Base-by-base conservation (phyloP, 1,284 basidiomycete genomes). In the Leccinum subfulvum region DNA sequence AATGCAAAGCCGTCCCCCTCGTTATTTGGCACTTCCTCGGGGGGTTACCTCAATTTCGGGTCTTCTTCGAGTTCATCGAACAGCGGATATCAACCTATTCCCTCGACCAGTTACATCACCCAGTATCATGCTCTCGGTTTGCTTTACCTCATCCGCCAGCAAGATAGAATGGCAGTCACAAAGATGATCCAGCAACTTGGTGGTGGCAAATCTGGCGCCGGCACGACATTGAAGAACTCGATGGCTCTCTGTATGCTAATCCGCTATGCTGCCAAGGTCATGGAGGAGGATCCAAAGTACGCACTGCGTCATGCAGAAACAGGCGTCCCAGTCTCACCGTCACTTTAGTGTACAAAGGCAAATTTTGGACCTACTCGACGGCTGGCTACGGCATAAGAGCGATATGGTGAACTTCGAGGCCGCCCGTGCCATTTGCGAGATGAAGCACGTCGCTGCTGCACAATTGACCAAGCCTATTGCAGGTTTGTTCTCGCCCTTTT, bases 351-450 rank as follows among this genome's bases (percentile, higher is more conserved):
- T 95, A 51, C 94, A 96, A 78, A 89, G 85, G 68, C 94, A 93
- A 71, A 98, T 99, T 86, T 83, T 95, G 64, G 97, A 98, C 70
- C 85, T 98, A 55, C 83, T 99, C 59, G 97, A 99, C 75, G 90
- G 92, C 51, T 97, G 96, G 88, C 82, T 99, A 64, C 88, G 96
- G 65, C 97, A 99, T 80, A 99, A 99, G 84, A 97, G 95, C 73
- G 97, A 99, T 77, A 99, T 98, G 97, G 97, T 99, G 76, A 99
- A 98, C 80, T 94, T 97, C 70, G 97, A 99, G 77, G 97, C 97
- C 33, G 97, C 97, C 5, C 89, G 97, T 59, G 96, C 91, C 18
- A 97, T 99, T 67, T 98, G 96, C 76, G 96, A 98, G 76, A 94
- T 98, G 91, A 91, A 88, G 76, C 88, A 89, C 68, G 89, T 96